Percentiles rank a stretch among this genome's conserved stretches.
Conservation (phyloP, 306 rosid genomes). For the Prosopis cineraria region DNA sequence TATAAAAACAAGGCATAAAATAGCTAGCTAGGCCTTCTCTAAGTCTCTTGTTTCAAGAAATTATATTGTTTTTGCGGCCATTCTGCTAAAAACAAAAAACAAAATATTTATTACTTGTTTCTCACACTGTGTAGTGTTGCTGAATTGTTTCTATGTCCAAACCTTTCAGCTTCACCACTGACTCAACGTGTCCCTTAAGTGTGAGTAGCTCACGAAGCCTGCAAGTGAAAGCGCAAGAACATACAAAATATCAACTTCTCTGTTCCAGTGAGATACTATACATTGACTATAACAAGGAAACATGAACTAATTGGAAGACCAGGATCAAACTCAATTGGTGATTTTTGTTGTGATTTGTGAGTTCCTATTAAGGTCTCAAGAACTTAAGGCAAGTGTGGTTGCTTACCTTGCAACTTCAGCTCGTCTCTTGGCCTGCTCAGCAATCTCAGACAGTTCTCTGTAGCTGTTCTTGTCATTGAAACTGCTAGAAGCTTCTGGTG, state of each 20-base stretch:
- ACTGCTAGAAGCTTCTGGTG: slow-evolving; percentile 59
- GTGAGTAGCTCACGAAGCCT: slow-evolving; percentile 97
- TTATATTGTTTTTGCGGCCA: slow-evolving; percentile 28
- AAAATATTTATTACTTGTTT: slow-evolving; percentile 6
- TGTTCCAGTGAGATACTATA: not conserved
- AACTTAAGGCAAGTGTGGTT: not conserved
- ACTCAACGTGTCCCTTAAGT: slow-evolving; percentile 97
- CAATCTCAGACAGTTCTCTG: slow-evolving; percentile 94
- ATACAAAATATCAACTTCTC: not conserved
- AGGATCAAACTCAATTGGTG: not conserved
- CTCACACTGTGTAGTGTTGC: slow-evolving; percentile 96
- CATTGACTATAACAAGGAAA: not conserved
- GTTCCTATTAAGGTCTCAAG: not conserved
- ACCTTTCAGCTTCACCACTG: slow-evolving; percentile 97
- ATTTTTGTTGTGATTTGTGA: not conserved
- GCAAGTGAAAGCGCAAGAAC: slow-evolving; percentile 12
- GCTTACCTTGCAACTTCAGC: slow-evolving; percentile 96
- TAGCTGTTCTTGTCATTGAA: slow-evolving; percentile 88
- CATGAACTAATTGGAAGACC: not conserved
- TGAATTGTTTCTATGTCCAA: slow-evolving; percentile 90
- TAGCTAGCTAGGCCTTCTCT: slow-evolving; percentile 39
- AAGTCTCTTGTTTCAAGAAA: slow-evolving; percentile 28
- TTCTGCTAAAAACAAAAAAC: slow-evolving; percentile 32
- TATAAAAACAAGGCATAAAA: slow-evolving; percentile 23
- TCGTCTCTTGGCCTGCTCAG: slow-evolving; percentile 98